Conservation (phyloP, 164 flowering plant species). For the Pachysandra terminalis region DNA sequence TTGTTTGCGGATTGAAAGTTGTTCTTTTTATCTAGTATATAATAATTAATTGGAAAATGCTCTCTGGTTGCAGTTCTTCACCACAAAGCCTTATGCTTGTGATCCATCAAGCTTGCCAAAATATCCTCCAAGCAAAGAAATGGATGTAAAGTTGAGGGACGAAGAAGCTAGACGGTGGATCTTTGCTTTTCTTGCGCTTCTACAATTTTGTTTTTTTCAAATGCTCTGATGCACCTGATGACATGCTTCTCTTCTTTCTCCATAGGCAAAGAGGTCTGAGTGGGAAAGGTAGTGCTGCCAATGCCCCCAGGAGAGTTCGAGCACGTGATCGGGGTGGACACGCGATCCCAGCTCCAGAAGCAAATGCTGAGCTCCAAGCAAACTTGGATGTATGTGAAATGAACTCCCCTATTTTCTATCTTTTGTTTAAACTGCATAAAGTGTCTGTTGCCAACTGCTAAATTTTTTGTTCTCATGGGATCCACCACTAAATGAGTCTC, state of each 20-base stretch:
- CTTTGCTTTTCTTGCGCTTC: neutral
- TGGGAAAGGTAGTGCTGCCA: slow-evolving; percentile 45
- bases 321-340: slow-evolving; percentile 55
- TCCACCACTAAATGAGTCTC: neutral
- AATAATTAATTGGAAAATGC: neutral
- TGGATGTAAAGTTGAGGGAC: slow-evolving; percentile 85
- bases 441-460: neutral
- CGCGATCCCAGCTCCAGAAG: slow-evolving; percentile 89
- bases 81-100: slow-evolving; percentile 72
- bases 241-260: slow-evolving; percentile 2
- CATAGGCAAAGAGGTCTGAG: slow-evolving; percentile 55
- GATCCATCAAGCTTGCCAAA: slow-evolving; percentile 87
- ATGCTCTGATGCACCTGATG: neutral
- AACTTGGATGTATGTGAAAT: slow-evolving; percentile 74
- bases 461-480: too few species aligned
- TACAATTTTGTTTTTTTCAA: neutral
- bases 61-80: slow-evolving; percentile 55
- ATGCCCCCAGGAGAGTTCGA: slow-evolving; percentile 47
- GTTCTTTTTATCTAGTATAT: neutral
- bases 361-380: slow-evolving; percentile 81
- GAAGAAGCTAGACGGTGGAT: slow-evolving; percentile 84
- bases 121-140: slow-evolving; percentile 95
- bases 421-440: neutral
- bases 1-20: neutral
- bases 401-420: neutral